Evolutionary conservation across 2,329 filamentous ascomycete genomes (phyloP), one percentile per base, ranked within the genome.

Genomic region (Dactylella cylindrospora): DNA sequence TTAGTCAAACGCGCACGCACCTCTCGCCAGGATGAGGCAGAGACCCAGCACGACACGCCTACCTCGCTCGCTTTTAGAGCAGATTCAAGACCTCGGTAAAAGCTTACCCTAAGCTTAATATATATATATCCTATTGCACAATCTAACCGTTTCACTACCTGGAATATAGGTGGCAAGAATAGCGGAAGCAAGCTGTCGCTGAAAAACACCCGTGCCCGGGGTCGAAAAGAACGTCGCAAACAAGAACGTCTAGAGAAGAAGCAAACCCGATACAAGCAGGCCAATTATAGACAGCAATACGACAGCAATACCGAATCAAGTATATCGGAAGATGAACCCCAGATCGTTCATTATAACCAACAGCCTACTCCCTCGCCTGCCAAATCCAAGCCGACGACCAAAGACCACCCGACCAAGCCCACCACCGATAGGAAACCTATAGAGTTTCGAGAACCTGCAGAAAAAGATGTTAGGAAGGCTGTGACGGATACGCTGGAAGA

Each of bases 171-270:
- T 33, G 62, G 65, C 17, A 67, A 66, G 49, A 43, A 64, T 60
- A 64, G 66, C 55, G 46, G 53, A 6, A 46, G 65, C 33, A 40
- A 68, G 66, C 55, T 45, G 38, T 66, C 72, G 13, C 73, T 73
- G 46, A 25, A 29, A 33, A 47, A 57, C 19, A 52, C 67, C 52
- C 35, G 33, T 8, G 51, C 29, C 13, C 41, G 44, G 17, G 64
- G 66, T 38, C 78, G 84, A 66, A 87, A 86, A 74, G 83, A 86
- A 49, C 78, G 80, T 57, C 79, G 86, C 52, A 88, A 84, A 70
- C 79, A 79, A 12, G 81, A 86, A 67, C 78, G 86, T 50, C 74
- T 76, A 17, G 76, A 81, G 67, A 86, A 83, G 71, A 85, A 81
- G 71, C 69, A 61, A 72, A 71, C 40, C 64, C 66, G 46, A 61